Evolutionary conservation across 1,139 yeast genomes (phyloP).

Genomic region (Taphrina wiesneri): DNA sequence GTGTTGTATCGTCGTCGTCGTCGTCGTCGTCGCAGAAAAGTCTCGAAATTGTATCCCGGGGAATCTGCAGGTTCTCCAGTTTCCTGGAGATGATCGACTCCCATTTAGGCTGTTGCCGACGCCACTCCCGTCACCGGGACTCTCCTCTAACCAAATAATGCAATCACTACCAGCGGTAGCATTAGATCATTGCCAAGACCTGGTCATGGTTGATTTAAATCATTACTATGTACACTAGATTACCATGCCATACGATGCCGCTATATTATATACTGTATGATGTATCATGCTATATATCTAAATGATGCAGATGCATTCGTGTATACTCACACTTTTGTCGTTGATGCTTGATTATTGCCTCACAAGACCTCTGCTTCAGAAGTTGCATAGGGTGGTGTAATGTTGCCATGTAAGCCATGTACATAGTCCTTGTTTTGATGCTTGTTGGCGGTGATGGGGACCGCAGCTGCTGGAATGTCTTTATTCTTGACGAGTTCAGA

Average conservation of each 20-base stretch:
- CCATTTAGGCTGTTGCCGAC: slow-evolving; percentile 7
- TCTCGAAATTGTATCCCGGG: too few species aligned
- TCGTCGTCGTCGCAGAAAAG: too few species aligned
- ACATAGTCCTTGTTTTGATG: slow-evolving; percentile 19
- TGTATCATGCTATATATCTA: background rate
- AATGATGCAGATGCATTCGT: background rate
- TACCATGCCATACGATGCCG: background rate
- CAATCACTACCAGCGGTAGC: background rate
- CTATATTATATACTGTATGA: background rate
- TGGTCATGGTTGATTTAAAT: background rate
- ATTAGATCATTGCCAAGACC: background rate
- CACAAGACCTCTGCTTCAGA: background rate
- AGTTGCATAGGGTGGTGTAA: slow-evolving; percentile 46
- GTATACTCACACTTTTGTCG: background rate
- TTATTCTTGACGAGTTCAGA: slow-evolving; percentile 1
- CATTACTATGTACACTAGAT: background rate
- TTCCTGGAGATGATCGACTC: background rate
- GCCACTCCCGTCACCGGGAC: background rate
- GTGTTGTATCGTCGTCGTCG: too few species aligned
- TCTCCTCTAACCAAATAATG: background rate
- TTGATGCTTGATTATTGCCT: background rate
- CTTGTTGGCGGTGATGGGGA: slow-evolving; percentile 11
- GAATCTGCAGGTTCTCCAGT: background rate
- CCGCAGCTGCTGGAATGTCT: slow-evolving; percentile 18
- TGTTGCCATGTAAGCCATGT: slow-evolving; percentile 53